A percentile compares a stretch with the other conserved stretches of the same genome.
Conservation (phyloP, 331 rosid species). For the Arachis monticola region DNA sequence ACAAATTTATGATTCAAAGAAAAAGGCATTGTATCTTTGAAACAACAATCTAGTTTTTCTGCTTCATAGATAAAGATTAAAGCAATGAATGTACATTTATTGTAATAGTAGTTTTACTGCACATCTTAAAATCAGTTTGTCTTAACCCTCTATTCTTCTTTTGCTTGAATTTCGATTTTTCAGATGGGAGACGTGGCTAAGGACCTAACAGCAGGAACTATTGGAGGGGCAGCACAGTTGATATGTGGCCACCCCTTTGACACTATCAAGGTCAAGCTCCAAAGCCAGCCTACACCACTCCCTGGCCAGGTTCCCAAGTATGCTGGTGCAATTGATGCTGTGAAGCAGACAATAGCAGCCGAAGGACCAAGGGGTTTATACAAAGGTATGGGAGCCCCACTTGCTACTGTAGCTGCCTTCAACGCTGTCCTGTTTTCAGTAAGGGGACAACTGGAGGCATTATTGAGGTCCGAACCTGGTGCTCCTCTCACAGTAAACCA, state of each 20-base stretch:
- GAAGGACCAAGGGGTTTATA: conserved; percentile 91
- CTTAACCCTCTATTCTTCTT: conserved; percentile 5
- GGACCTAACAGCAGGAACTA: conserved; percentile 90
- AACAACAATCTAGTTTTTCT: conserved; percentile 18
- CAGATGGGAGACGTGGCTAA: conserved; percentile 95
- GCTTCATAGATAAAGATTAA: background rate
- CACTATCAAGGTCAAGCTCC: conserved; percentile 97
- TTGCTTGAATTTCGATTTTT: conserved; percentile 33
- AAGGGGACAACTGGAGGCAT: conserved; percentile 87
- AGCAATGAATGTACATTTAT: background rate
- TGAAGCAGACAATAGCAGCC: conserved; percentile 84
- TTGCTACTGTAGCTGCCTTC: conserved; percentile 96
- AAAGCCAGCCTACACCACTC: conserved; percentile 91
- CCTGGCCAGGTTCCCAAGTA: conserved; percentile 84
- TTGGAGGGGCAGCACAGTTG: conserved; percentile 94
- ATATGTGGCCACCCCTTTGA: conserved; percentile 93
- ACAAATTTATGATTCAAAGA: background rate
- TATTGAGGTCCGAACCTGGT: conserved; percentile 81
- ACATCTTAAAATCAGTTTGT: background rate
- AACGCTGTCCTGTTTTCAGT: conserved; percentile 90
- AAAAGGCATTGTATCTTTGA: background rate
- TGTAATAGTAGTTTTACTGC: background rate
- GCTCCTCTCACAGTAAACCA: conserved; percentile 71
- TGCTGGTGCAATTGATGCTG: conserved; percentile 95
- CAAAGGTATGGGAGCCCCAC: conserved; percentile 99